Percentiles rank a stretch among this genome's conserved stretches.
Conservation (phyloP, 2,329 filamentous ascomycete species). For the Graphium sp. region DNA sequence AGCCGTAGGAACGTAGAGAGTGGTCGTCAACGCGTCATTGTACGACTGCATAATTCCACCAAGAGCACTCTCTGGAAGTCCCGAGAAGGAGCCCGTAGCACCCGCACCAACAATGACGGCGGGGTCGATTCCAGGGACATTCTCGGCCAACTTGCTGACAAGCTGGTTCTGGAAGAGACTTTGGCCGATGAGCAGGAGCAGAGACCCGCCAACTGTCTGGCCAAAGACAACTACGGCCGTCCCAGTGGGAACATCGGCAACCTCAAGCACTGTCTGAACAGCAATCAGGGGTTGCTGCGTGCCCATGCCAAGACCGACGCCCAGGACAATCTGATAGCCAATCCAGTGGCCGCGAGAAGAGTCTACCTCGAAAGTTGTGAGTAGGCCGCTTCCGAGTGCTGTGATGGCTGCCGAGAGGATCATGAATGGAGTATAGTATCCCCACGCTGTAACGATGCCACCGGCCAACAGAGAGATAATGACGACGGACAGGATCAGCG, state of each 20-base stretch:
- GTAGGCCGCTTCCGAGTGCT: slow-evolving; percentile 19
- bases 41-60: slow-evolving; percentile 39
- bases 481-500: slow-evolving; percentile 11
- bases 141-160: slow-evolving; percentile 12
- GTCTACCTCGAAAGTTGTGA: slow-evolving; percentile 17
- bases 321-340: slow-evolving; percentile 24
- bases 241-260: slow-evolving; percentile 21
- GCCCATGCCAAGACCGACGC: slow-evolving; percentile 22
- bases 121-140: slow-evolving; percentile 23
- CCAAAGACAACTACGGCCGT: slow-evolving; percentile 24
- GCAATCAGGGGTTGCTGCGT: slow-evolving; percentile 28
- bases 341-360: slow-evolving; percentile 10
- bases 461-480: slow-evolving; percentile 11
- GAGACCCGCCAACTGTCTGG: slow-evolving; percentile 25
- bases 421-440: slow-evolving; percentile 24
- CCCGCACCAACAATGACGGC: slow-evolving; percentile 25
- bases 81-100: slow-evolving; percentile 38
- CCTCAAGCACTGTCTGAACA: slow-evolving; percentile 25
- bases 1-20: slow-evolving; percentile 43
- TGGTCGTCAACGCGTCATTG: slow-evolving; percentile 39
- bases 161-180: slow-evolving; percentile 25
- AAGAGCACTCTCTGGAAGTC: slow-evolving; percentile 31
- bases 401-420: slow-evolving; percentile 14
- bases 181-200: slow-evolving; percentile 26
- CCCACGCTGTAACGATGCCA: slow-evolving; percentile 12